phyloP scores from a whole-genome alignment of 768 basidiomycete species.

The Lentinus brumalis region DNA sequence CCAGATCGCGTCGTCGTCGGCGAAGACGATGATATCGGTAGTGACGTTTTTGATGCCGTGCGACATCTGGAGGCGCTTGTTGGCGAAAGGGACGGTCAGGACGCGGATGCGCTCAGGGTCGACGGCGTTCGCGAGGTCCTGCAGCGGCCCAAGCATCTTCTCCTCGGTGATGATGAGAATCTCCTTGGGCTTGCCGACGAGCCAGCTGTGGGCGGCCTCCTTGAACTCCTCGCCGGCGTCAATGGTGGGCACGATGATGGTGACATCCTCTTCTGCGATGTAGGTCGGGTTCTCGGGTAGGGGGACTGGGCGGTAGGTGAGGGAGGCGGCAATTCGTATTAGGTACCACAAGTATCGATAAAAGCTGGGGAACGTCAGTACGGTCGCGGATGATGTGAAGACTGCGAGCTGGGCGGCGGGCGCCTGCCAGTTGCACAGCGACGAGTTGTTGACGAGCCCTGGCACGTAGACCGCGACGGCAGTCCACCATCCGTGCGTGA shows the following conservation, averaged over 20 bases:
- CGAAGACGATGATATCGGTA: constrained; percentile 93
- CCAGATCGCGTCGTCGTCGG: constrained; percentile 97
- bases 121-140: constrained; percentile 86
- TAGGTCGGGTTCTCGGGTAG: constrained; percentile 93
- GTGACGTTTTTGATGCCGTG: constrained; percentile 90
- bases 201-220: constrained; percentile 90
- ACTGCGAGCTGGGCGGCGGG: too few species aligned
- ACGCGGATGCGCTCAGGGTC: constrained; percentile 84
- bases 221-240: constrained; percentile 96
- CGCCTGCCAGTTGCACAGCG: too few species aligned
- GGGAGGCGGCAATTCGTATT: constrained; percentile 79
- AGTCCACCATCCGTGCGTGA: too few species aligned
- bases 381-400: not conserved
- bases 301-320: constrained; percentile 85
- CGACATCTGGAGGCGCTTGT: constrained; percentile 92
- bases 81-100: constrained; percentile 88
- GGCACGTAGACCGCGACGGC: too few species aligned
- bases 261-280: constrained; percentile 88
- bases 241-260: constrained; percentile 94
- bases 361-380: constrained; percentile 51
- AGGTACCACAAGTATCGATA: constrained; percentile 94
- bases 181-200: constrained; percentile 88
- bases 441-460: too few species aligned
- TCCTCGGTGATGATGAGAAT: constrained; percentile 81
- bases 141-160: constrained; percentile 86